These are phyloP conservation scores for Trichoderma arundinaceum DNA, from an alignment of 2,329 filamentous ascomycete genomes.

Conservation along the genomic window DNA sequence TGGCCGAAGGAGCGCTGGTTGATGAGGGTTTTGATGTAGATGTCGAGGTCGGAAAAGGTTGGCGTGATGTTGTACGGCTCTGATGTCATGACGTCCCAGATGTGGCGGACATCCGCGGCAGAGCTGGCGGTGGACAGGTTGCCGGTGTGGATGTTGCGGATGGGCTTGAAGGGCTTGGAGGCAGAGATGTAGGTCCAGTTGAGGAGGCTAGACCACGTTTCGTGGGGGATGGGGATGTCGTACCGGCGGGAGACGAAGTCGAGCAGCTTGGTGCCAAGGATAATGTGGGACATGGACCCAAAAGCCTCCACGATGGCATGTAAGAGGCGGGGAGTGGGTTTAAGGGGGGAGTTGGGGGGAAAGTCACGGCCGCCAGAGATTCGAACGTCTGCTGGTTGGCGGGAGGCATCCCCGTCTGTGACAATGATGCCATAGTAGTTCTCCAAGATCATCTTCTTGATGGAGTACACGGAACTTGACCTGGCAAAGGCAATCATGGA, in stretches of 20 bases:
- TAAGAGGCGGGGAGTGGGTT: constrained; percentile 65
- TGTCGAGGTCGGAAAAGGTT: constrained; percentile 60
- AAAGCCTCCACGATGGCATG: constrained; percentile 71
- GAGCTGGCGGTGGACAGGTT: constrained; percentile 46
- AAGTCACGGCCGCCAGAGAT: constrained; percentile 49
- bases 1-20: constrained; percentile 37
- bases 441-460: constrained; percentile 44
- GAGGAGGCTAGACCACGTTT: constrained; percentile 70
- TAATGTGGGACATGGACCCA: constrained; percentile 68
- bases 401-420: constrained; percentile 27
- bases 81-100: constrained; percentile 66
- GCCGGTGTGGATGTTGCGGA: constrained; percentile 45
- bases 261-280: constrained; percentile 63
- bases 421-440: constrained; percentile 43
- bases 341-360: constrained; percentile 56
- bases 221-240: constrained; percentile 58
- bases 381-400: constrained; percentile 33
- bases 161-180: constrained; percentile 45
- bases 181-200: constrained; percentile 68
- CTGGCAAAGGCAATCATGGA: constrained; percentile 52
- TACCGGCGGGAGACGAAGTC: constrained; percentile 67
- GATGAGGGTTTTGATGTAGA: constrained; percentile 50
- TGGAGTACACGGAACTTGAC: constrained; percentile 43
- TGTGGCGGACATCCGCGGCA: constrained; percentile 50
- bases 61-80: constrained; percentile 63